Conservation (phyloP, 129 eudicot genomes). For the Pittosporum tobira region DNA sequence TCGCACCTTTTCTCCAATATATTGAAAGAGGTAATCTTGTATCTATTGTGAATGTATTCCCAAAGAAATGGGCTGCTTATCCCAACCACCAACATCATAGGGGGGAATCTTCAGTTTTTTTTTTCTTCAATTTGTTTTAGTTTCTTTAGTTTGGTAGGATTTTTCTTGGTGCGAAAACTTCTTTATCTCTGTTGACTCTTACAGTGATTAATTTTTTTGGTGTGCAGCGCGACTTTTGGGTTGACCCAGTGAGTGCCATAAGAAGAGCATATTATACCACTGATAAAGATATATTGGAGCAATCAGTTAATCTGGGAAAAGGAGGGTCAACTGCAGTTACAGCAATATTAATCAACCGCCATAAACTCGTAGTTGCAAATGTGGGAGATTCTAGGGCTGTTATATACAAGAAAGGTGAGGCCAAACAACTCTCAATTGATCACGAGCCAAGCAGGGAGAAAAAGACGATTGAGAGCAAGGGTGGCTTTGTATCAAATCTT, state of each 20-base stretch:
- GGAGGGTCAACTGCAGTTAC: conserved; percentile 99
- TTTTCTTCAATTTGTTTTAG: no score
- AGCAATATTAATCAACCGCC: conserved; percentile 67
- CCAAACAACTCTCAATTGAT: conserved; percentile 73
- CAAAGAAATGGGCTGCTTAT: not conserved
- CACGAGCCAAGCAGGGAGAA: conserved; percentile 81
- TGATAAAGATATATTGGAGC: conserved; percentile 62
- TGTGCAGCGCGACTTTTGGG: conserved; percentile 81
- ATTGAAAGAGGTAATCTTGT: conserved; percentile 53
- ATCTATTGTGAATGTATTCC: not conserved
- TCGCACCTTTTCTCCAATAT: conserved; percentile 62
- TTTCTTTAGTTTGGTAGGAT: not conserved
- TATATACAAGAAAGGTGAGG: conserved; percentile 63
- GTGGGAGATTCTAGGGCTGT: conserved; percentile 99
- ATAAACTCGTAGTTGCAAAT: conserved; percentile 77
- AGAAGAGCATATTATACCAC: conserved; percentile 64
- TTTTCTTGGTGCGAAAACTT: not conserved
- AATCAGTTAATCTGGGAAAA: conserved; percentile 57
- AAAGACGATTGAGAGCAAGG: conserved; percentile 59
- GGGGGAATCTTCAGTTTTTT: not conserved
- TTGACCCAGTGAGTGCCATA: conserved; percentile 47
- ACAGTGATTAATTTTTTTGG: not conserved
- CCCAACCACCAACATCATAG: not conserved
- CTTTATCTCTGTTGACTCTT: not conserved
- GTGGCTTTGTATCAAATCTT: conserved; percentile 86